Conservation (phyloP, 2,329 filamentous ascomycete species). For the Calonectria montana region DNA sequence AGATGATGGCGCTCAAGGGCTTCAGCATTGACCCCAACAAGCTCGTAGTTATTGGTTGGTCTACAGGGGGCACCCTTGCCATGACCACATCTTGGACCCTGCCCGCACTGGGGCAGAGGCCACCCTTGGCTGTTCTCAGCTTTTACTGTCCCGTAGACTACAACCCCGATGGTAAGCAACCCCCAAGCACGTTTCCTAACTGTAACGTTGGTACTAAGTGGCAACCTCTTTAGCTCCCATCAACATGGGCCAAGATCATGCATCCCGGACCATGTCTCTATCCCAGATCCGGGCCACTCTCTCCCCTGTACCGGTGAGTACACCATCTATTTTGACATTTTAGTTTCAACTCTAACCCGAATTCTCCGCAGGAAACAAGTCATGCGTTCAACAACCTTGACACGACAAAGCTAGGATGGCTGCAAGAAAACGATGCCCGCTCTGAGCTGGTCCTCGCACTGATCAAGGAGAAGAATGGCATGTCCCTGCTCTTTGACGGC, state of each 20-base stretch:
- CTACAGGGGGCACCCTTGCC: conserved; percentile 24
- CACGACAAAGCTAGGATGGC: conserved; percentile 33
- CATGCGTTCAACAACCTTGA: conserved; percentile 31
- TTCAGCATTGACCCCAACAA: conserved; percentile 10
- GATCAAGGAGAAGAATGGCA: conserved; percentile 33
- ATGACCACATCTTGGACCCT: conserved; percentile 31
- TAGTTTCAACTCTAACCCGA: not conserved
- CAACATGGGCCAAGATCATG: conserved; percentile 30
- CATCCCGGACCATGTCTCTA: conserved; percentile 27
- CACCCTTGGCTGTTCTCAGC: conserved; percentile 27
- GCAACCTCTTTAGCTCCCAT: conserved; percentile 14
- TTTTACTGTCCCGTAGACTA: conserved; percentile 36
- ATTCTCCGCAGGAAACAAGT: conserved; percentile 2
- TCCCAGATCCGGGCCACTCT: conserved; percentile 23
- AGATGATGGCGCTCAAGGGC: conserved; percentile 18
- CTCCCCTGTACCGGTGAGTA: conserved; percentile 16
- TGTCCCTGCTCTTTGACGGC: conserved; percentile 34
- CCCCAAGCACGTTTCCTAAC: not conserved
- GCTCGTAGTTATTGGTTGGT: conserved; percentile 27
- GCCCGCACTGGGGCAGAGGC: not conserved
- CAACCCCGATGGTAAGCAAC: conserved; percentile 25
- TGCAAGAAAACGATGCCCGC: conserved; percentile 28
- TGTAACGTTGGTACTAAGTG: not conserved
- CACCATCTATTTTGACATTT: not conserved
- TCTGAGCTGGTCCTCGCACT: conserved; percentile 34